Evolutionary conservation across 2,329 filamentous ascomycete genomes (phyloP).

Genomic region (Xylariaceae sp.): DNA sequence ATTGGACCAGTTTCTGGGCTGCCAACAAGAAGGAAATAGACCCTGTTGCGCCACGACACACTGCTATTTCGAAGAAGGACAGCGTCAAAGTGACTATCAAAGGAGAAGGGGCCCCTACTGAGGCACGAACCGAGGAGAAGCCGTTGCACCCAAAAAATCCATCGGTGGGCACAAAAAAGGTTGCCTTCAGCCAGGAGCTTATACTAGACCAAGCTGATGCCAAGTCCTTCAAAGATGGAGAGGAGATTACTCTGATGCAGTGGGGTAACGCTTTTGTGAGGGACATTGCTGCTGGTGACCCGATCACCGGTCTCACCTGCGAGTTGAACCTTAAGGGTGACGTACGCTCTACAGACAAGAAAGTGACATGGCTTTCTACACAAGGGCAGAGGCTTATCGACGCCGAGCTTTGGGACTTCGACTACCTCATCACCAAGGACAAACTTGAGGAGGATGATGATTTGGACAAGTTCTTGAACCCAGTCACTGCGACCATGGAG

Average conservation of each 20-base stretch:
- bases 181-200: constrained; percentile 76
- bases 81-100: constrained; percentile 73
- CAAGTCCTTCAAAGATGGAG: constrained; percentile 77
- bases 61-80: constrained; percentile 72
- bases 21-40: constrained; percentile 85
- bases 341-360: constrained; percentile 95
- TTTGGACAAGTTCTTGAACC: constrained; percentile 82
- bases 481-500: constrained; percentile 74
- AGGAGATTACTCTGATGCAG: constrained; percentile 95
- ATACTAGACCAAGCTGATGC: constrained; percentile 88
- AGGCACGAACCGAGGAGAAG: constrained; percentile 72
- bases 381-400: constrained; percentile 78
- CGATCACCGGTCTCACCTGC: constrained; percentile 74
- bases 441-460: constrained; percentile 88
- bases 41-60: constrained; percentile 75
- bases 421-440: constrained; percentile 94
- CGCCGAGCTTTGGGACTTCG: constrained; percentile 90
- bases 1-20: constrained; percentile 78
- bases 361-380: constrained; percentile 89
- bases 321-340: constrained; percentile 93
- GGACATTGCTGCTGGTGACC: constrained; percentile 62
- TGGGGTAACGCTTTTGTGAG: constrained; percentile 91
- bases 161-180: constrained; percentile 83
- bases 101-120: constrained; percentile 69
- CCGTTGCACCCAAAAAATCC: constrained; percentile 91